Percentiles rank a stretch among this genome's conserved stretches.
Conservation (phyloP, 2,329 filamentous ascomycete genomes). For the Colletotrichum sp. region DNA sequence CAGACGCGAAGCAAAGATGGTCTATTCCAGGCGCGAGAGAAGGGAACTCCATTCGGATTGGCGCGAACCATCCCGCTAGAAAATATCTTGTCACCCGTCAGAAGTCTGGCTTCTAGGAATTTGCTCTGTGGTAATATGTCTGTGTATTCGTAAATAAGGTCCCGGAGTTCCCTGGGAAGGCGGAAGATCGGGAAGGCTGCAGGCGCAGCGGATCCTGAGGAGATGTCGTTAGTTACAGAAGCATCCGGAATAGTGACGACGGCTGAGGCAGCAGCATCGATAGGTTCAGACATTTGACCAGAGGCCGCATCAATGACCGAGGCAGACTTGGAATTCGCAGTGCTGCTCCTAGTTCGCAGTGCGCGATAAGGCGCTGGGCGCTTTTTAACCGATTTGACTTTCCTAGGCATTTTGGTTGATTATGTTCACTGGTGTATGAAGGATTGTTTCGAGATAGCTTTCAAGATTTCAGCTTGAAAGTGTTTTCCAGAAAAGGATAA, state of each 20-base stretch:
- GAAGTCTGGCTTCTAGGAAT: background rate
- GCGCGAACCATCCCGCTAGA: background rate
- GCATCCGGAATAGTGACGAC: background rate
- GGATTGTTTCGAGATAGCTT: background rate
- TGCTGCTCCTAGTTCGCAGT: background rate
- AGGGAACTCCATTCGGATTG: background rate
- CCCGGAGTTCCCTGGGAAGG: background rate
- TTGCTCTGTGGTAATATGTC: rapidly evolving
- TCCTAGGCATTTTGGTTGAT: background rate
- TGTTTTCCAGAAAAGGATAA: background rate
- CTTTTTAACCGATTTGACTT: background rate
- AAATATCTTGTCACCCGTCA: too few species aligned
- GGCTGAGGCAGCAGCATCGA: rapidly evolving
- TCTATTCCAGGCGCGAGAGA: background rate
- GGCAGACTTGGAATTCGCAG: background rate
- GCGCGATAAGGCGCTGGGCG: background rate
- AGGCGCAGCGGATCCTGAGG: background rate
- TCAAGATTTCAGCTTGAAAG: rapidly evolving
- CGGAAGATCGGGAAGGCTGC: background rate
- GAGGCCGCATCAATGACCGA: background rate
- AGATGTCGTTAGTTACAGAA: background rate
- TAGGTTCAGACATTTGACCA: background rate
- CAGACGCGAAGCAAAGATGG: background rate
- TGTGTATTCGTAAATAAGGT: background rate
- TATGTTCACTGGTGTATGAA: background rate